Conservation (phyloP, 1,284 basidiomycete species). For the Schizophyllum amplum region DNA sequence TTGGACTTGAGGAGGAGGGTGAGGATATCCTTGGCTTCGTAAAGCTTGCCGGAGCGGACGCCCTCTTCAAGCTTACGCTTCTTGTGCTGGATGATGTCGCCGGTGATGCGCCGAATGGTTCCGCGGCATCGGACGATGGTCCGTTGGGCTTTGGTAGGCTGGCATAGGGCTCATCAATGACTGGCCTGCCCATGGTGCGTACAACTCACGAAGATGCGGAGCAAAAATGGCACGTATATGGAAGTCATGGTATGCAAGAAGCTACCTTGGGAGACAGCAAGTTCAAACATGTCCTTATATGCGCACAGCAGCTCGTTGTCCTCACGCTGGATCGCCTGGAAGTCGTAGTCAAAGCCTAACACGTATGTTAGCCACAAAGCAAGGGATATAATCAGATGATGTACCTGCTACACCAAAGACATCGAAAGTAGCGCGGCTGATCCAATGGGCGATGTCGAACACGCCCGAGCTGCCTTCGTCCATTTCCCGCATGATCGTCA, state of each 20-base stretch:
- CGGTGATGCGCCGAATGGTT: constrained; percentile 58
- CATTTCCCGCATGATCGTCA: constrained; percentile 28
- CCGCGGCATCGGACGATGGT: constrained; percentile 48
- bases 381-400: not conserved
- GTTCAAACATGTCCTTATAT: constrained; percentile 77
- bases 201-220: constrained; percentile 49
- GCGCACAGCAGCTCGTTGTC: constrained; percentile 67
- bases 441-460: constrained; percentile 66
- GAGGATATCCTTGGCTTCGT: constrained; percentile 56
- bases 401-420: constrained; percentile 48
- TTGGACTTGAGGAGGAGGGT: constrained; percentile 49
- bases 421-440: constrained; percentile 72
- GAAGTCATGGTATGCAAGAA: constrained; percentile 38
- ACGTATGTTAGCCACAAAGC: constrained; percentile 1
- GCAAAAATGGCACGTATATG: constrained; percentile 54
- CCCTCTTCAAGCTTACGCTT: constrained; percentile 56
- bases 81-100: constrained; percentile 64
- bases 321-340: constrained; percentile 70
- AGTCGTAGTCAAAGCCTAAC: constrained; percentile 70
- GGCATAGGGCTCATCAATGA: constrained; percentile 4
- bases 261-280: constrained; percentile 48
- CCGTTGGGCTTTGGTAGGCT: constrained; percentile 49
- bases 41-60: constrained; percentile 36
- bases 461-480: constrained; percentile 19
- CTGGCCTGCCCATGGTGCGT: constrained; percentile 3